These are phyloP conservation scores for Colletotrichum siamense DNA, from an alignment of 2,329 filamentous ascomycete genomes.

Conservation along the genomic window DNA sequence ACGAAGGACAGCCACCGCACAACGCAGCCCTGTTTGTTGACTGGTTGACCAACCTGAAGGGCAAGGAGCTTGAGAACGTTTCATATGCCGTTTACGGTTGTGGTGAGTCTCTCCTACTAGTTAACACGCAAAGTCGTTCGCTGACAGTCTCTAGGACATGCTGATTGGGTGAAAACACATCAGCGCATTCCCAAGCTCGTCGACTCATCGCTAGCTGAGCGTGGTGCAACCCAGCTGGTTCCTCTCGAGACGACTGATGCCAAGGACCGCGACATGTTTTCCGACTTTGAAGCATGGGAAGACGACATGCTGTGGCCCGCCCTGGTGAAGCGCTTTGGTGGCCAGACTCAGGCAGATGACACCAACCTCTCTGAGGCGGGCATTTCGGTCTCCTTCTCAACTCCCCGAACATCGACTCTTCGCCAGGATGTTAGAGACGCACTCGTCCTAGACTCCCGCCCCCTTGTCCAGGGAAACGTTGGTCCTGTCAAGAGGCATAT, in stretches of 20 bases:
- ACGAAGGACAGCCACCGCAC: slow-evolving; percentile 74
- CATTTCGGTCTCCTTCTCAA: slow-evolving; percentile 57
- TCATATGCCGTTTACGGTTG: slow-evolving; percentile 72
- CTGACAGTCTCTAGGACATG: slow-evolving; percentile 24
- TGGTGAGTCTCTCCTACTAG: slow-evolving; percentile 35
- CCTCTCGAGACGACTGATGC: slow-evolving; percentile 63
- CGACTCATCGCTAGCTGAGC: slow-evolving; percentile 53
- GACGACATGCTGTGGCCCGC: slow-evolving; percentile 59
- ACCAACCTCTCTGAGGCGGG: slow-evolving; percentile 25
- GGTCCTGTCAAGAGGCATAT: slow-evolving; percentile 68
- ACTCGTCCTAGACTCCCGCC: slow-evolving; percentile 56
- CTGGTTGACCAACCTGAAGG: slow-evolving; percentile 60
- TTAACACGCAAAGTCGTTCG: accelerated
- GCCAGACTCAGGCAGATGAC: slow-evolving; percentile 43
- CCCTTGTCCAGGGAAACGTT: slow-evolving; percentile 50
- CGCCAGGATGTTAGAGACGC: slow-evolving; percentile 67
- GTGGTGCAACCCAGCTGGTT: slow-evolving; percentile 38
- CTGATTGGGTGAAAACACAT: slow-evolving; percentile 68
- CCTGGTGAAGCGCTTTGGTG: slow-evolving; percentile 58
- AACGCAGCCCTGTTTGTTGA: slow-evolving; percentile 70
- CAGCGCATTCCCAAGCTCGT: slow-evolving; percentile 70
- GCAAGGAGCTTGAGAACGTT: slow-evolving; percentile 57
- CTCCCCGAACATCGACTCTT: slow-evolving; percentile 60
- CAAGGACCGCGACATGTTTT: slow-evolving; percentile 70
- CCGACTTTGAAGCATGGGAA: slow-evolving; percentile 71